Evolutionary conservation across 1,284 basidiomycete genomes (phyloP), one percentile per base, ranked within the genome.

Genomic region (Cryptococcus sp.): DNA sequence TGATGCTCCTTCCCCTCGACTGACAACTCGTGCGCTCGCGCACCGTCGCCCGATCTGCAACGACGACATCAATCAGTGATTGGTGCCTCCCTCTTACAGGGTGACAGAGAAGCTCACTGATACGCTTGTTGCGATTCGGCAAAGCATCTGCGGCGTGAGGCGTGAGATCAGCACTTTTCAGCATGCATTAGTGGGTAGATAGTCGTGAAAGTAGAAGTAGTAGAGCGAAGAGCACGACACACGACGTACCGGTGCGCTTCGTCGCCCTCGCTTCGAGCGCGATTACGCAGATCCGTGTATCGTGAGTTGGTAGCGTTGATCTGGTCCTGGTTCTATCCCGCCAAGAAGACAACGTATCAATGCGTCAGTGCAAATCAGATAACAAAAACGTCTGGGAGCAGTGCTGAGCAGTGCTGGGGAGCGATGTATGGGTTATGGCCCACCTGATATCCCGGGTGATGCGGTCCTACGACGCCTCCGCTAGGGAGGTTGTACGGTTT

Each of bases 1-100:
- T 93, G 86, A 76, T 95, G 90, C 51, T 81, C 79, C 76, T 94
- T 91, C 8, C 93, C 95, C 77, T 93, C 75, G 63, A 87, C 85
- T 11, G 88, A 91, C 38, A 97, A 82, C 62, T 89, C 82, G 79
- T 97, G 94, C 13, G 94, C 94, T 22, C 80, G 78, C 0, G 84
- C 90, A 16, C 91, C 87, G 68, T 98, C 86, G 2, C 89, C 86
- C 0, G 82, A 73, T 58, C 72, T 76, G 48, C 25, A 50, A 13
- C 15, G 42, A 22, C 42, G 5, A n/a, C n/a, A 13, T 10, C n/a
- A 13, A 45, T 8, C 8, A 11, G 42, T n/a, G 42, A 19, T 23
- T 7, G 15, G n/a, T 3, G 3, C 20, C 1, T 19, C 7, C 16
- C 15, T 52, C 19, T 43, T 23, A 58, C 17, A 61, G 55, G 35